Base-by-base conservation (phyloP, 2,329 filamentous ascomycete genomes). In the Dryadomyces quercus-mongolicae region DNA sequence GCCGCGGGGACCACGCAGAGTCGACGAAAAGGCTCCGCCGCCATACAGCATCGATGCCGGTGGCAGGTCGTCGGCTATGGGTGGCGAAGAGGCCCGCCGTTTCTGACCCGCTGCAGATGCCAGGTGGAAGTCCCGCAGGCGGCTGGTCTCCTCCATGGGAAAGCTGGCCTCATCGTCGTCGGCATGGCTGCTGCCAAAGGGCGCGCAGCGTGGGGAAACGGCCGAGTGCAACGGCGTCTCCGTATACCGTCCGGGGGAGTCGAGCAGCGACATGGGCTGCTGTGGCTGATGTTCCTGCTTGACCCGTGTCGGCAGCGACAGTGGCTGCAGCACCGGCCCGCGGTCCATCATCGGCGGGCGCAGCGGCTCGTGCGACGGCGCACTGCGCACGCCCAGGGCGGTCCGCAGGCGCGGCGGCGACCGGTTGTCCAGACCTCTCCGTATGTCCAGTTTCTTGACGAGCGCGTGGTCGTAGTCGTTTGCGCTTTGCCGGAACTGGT, bases 21-120 rank as follows among this genome's bases (percentile, higher is more conserved):
- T 79, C 76, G 13, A 31, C 4, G 25, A 40, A 12, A 40, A 40
- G 36, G 10, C 36, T 5, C 36, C 36, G 36, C 36, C 36, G 15
- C 36, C 36, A 12, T 40, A 44, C 12, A n/a, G 42, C 42, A 44
- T 44, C 12, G 42, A 44, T 3, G 42, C 42, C 15, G 42, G 18
- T 5, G 42, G 42, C 42, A 44, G 16, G 42, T 78, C 76, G 31
- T 79, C 76, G 12, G 76, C 75, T 2, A 51, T 67, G 0, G 72
- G 74, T 1, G 78, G 77, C 25, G 77, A 81, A 0, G 76, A 77
- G 2, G 78, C 78, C 43, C 78, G 70, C 49, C 78, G 72, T 66
- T 82, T 82, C 56, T 74, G 73, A 7, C 77, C 75, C 9, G 66
- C 62, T 2, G 70, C 36, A 5, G 36, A 40, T 5, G 48, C 48